Evolutionary conservation across 1,139 yeast genomes (phyloP), one percentile per base, ranked within the genome.

Genomic region (Hanseniaspora gamundiae): DNA sequence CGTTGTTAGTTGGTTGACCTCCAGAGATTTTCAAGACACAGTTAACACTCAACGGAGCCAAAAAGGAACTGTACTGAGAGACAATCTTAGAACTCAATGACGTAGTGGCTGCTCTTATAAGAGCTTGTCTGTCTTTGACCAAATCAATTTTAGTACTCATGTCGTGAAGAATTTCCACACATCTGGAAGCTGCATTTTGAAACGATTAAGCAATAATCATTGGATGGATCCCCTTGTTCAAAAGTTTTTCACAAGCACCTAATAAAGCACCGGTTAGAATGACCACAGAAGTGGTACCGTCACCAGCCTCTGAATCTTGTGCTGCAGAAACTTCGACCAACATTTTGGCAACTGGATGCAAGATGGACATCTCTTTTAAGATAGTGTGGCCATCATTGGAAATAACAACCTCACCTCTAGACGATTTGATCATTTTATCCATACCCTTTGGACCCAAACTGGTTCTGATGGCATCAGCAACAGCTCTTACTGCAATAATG

Each of bases 281-380:
- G 30, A 94, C 98, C 33, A 91, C 98, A 1, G 96, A 80, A 0
- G 99, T 91, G 38, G 99, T 91, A 52, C 99, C 99, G 61, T 91
- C 99, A 47, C 99, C 99, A 20, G 98, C 97, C 62, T 88, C 99
- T 30, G 88, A 81, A 57, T 91, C 98, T 65, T 91, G 98, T 1
- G 98, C 97, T 41, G 91, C 95, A 50, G 95, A 82, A 26, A 93
- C 86, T 61, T 93, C 98, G 42, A 91, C 98, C 55, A 91, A 74
- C 97, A 93, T 91, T 59, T 88, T 80, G 2, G 98, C 98, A 2
- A 96, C 99, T 2, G 99, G 98, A 62, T 87, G 98, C 56, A 93
- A 73, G 39, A 93, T 94, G 9, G 96, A 97, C 93, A 93, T 91
- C 61, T 93, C 97, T 59, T 86, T 82, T 55, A 93, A 70, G 56